A percentile compares a stretch with the other conserved stretches of the same genome.
phyloP scores from a whole-genome alignment of 768 basidiomycete species.

The Rickenella mellea region DNA sequence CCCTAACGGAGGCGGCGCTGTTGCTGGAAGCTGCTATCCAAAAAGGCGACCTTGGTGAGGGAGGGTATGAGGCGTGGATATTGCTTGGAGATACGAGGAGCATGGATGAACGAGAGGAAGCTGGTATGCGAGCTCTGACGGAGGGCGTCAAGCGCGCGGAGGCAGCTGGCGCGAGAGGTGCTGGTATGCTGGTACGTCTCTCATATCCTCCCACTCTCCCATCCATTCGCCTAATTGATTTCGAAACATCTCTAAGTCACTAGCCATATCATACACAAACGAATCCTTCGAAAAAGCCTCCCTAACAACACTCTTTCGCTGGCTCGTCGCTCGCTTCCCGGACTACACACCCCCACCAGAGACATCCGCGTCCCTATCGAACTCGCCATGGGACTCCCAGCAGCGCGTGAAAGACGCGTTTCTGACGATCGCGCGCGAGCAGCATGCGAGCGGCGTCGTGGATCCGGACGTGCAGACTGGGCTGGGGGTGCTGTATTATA shows the following conservation, averaged over 20 bases:
- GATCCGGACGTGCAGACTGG: slow-evolving; percentile 93
- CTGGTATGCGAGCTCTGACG: slow-evolving; percentile 68
- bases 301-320: slow-evolving; percentile 76
- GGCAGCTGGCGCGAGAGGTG: slow-evolving; percentile 49
- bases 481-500: slow-evolving; percentile 89
- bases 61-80: slow-evolving; percentile 87
- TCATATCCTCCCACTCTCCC: neutral
- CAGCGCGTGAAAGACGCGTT: slow-evolving; percentile 74
- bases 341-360: slow-evolving; percentile 39
- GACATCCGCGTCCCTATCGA: slow-evolving; percentile 44
- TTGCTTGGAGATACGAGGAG: slow-evolving; percentile 82
- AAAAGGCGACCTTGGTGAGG: slow-evolving; percentile 68
- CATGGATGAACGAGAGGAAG: slow-evolving; percentile 83
- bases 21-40: slow-evolving; percentile 89
- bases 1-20: slow-evolving; percentile 78
- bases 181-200: slow-evolving; percentile 62
- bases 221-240: neutral
- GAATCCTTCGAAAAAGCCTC: slow-evolving; percentile 85
- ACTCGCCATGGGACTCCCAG: slow-evolving; percentile 74
- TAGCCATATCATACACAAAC: slow-evolving; percentile 95
- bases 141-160: slow-evolving; percentile 66
- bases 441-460: slow-evolving; percentile 59
- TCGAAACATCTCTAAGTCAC: slow-evolving; percentile 45
- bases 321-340: slow-evolving; percentile 65
- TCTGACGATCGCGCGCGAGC: slow-evolving; percentile 71